Base-by-base conservation (phyloP, 768 basidiomycete genomes). In the Kwoniella dejecticola region DNA sequence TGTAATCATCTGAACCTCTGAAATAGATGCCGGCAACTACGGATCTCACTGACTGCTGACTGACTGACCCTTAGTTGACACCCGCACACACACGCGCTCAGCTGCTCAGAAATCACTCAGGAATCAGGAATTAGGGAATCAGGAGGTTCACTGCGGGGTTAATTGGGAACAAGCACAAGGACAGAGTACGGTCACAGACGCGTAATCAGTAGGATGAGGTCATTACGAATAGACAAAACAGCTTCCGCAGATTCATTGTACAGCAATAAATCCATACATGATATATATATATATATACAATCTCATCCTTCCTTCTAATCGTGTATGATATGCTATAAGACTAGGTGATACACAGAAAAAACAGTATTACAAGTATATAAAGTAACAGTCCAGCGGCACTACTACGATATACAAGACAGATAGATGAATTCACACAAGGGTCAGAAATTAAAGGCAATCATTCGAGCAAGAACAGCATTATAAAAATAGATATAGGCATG, bases 261-360 rank as follows among this genome's bases (percentile, higher is more conserved):
- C 13, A 24, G 12, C 10, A 23, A 17, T 2, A 21, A n/a, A 45
- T 45, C 4, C 46, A 27, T 47, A 7, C 45, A 47, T 11, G 6
- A 1, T n/a, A n/a, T n/a, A n/a, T n/a, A 49, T 15, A 31, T n/a
- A 50, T 50, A 31, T n/a, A 50, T 19, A 17, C 17, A 30, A 13
- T 3, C 5, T 21, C 7, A 36, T 7, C 12, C 24, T 6, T 12
- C 30, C 30, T 31, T 47, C 46, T 17, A 15, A 23, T 23, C 46
- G 46, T 29, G 24, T 24, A 47, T 44, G n/a, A 27, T 23, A 47
- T 26, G n/a, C 12, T 23, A 10, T 29, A 47, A 26, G 23, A 19
- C 24, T 50, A 50, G 21, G 19, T 31, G 52, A 23, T 53, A 53
- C 24, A 53, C 24, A 53, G 4, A n/a, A 29, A 15, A 31, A 27